These are phyloP conservation scores for Hygrocybe punicea DNA, from an alignment of 768 basidiomycete species.

Conservation along the genomic window DNA sequence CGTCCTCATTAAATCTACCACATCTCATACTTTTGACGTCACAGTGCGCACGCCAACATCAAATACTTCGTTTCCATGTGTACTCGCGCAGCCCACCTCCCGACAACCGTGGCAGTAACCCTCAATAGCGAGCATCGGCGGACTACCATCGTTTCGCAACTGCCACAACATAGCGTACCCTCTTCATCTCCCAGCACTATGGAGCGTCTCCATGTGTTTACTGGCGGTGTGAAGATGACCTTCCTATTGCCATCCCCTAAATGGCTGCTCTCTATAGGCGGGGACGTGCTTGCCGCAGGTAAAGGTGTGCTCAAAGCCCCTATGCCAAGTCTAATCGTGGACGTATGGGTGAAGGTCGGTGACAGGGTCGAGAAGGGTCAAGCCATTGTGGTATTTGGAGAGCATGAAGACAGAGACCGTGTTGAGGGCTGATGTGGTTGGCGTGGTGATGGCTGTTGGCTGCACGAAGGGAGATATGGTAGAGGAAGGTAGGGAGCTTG, in stretches of 20 bases:
- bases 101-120: constrained; percentile 52
- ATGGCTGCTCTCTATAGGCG: constrained; percentile 68
- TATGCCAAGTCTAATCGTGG: constrained; percentile 92
- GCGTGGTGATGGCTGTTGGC: constrained; percentile 66
- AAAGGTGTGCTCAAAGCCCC: constrained; percentile 75
- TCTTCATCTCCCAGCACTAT: constrained; percentile 54
- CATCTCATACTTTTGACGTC: constrained; percentile 51
- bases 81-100: constrained; percentile 55
- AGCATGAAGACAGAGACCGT: constrained; percentile 99
- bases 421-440: constrained; percentile 64
- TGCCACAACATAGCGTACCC: constrained; percentile 48
- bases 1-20: constrained; percentile 38
- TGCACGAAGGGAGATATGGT: constrained; percentile 90
- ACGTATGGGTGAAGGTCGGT: constrained; percentile 74
- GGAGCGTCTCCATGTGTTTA: constrained; percentile 78
- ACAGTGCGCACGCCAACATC: constrained; percentile 38
- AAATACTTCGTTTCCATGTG: constrained; percentile 42
- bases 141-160: constrained; percentile 75
- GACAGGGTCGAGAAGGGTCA: constrained; percentile 80
- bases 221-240: constrained; percentile 57
- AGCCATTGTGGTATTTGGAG: constrained; percentile 77
- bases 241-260: constrained; percentile 65
- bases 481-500: constrained; percentile 77
- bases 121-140: constrained; percentile 48
- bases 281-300: constrained; percentile 50